Evolutionary conservation across 2,329 filamentous ascomycete genomes (phyloP).

Genomic region (Mycosphaerella sp.): DNA sequence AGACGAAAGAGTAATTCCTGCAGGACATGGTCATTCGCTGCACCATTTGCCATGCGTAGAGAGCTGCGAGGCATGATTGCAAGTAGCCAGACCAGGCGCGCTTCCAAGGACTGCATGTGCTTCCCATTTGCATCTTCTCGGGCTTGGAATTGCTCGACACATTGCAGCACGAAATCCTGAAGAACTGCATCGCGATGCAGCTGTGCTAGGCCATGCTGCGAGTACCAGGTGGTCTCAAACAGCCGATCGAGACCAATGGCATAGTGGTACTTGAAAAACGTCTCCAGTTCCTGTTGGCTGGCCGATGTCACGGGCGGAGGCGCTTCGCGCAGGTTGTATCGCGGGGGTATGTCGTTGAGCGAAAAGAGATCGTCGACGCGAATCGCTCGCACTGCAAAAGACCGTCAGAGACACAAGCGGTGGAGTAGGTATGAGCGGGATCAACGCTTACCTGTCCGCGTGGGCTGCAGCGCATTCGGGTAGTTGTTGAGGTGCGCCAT

Average conservation of each 20-base stretch:
- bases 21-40: constrained; percentile 40
- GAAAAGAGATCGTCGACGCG: constrained; percentile 55
- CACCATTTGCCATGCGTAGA: constrained; percentile 40
- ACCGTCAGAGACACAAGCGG: constrained; percentile 1
- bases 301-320: constrained; percentile 40
- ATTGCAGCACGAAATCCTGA: constrained; percentile 60
- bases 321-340: constrained; percentile 18
- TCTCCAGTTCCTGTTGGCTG: constrained; percentile 59
- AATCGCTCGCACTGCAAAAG: constrained; percentile 40
- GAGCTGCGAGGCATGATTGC: constrained; percentile 42
- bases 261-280: constrained; percentile 71
- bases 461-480: constrained; percentile 22
- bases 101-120: constrained; percentile 47
- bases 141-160: constrained; percentile 46
- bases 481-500: constrained; percentile 24
- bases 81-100: constrained; percentile 55
- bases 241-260: constrained; percentile 66
- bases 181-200: constrained; percentile 52
- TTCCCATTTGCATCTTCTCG: constrained; percentile 18
- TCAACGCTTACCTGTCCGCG: constrained; percentile 27
- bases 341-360: constrained; percentile 21
- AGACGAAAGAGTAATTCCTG: constrained; percentile 61
- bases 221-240: constrained; percentile 81
- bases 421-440: background rate
- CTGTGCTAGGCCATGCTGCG: constrained; percentile 46